Conservation (phyloP, 441 rosid species). For the Brassica balearica region DNA sequence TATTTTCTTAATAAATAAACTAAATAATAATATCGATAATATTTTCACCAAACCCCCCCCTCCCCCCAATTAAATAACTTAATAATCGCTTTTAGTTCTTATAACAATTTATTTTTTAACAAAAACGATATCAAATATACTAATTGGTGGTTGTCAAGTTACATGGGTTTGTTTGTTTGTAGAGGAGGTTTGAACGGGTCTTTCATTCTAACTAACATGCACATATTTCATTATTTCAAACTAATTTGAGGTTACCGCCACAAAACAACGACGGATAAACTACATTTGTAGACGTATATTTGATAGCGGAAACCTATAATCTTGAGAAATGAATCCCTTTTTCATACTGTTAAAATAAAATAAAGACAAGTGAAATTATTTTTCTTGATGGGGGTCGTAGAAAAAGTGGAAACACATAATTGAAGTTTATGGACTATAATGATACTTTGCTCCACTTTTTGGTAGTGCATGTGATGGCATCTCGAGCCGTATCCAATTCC, state of each 20-base stretch:
- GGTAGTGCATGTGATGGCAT: conserved; percentile 40
- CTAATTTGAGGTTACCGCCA: neutral
- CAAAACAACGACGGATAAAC: neutral
- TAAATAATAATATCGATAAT: too few species aligned
- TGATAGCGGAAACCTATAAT: conserved; percentile 7
- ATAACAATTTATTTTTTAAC: too few species aligned
- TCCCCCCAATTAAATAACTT: too few species aligned
- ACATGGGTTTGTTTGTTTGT: too few species aligned
- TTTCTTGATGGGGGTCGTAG: conserved; percentile 6
- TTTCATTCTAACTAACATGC: too few species aligned
- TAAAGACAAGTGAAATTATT: neutral
- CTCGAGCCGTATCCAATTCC: conserved; percentile 41
- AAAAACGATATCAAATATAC: too few species aligned
- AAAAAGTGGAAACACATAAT: conserved; percentile 28
- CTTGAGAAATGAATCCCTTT: conserved; percentile 3
- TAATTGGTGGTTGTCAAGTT: too few species aligned
- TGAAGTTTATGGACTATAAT: conserved; percentile 34
- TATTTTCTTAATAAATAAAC: too few species aligned
- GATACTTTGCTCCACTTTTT: conserved; percentile 33
- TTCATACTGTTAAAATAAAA: neutral
- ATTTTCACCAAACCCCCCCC: too few species aligned
- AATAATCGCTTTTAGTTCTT: too few species aligned
- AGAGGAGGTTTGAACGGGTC: too few species aligned
- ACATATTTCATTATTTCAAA: neutral
- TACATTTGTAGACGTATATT: neutral